Base-by-base conservation (phyloP, 2,329 filamentous ascomycete genomes). In the Tolypocladium album region DNA sequence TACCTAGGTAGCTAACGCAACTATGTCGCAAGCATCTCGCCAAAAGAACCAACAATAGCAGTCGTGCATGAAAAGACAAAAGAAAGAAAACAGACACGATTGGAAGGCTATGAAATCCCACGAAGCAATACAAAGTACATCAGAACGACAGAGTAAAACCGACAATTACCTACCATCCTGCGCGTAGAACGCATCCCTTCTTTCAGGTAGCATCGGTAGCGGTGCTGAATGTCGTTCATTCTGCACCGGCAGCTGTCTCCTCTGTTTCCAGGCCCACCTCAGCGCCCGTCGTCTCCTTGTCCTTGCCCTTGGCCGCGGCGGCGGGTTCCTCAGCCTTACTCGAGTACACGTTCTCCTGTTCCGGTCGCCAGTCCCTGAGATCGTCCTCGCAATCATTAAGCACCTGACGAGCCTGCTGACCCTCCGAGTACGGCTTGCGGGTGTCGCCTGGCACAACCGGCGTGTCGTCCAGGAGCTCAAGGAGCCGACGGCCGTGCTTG, bases 311-410 rank as follows among this genome's bases (percentile, higher is more conserved):
- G 12, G 65, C 56, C 38, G 65, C 67, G 24, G 68, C 64, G 11
- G 64, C 64, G 27, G 62, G 66, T 20, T 63, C 65, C 40, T 68
- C 65, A 8, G 60, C 55, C 24, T 65, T 64, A 1, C 67, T 67
- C 27, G 60, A 61, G 60, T 67, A 70, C n/a, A 61, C 50, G 57
- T 79, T 77, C 57, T 79, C 77, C 9, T 66, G 62, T 58, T 79
- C 77, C 4, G 78, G 77, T 59, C 77, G 77, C 90, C 93, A 97
- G 47, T 84, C 82, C 59, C 87, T 85, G 62, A 99, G 84, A 66
- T 96, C 90, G 59, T 90, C 88, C 74, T 99, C 94, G 50, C 92
- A 92, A 63, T 97, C 92, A 68, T 95, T 94, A 34, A 99, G 83
- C 55, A 97, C 84, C 72, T 95, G 89, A 58, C 91, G 86, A 2